Evolutionary conservation across 2,329 filamentous ascomycete species (phyloP).

Genomic region (Hirsutella thompsonii): DNA sequence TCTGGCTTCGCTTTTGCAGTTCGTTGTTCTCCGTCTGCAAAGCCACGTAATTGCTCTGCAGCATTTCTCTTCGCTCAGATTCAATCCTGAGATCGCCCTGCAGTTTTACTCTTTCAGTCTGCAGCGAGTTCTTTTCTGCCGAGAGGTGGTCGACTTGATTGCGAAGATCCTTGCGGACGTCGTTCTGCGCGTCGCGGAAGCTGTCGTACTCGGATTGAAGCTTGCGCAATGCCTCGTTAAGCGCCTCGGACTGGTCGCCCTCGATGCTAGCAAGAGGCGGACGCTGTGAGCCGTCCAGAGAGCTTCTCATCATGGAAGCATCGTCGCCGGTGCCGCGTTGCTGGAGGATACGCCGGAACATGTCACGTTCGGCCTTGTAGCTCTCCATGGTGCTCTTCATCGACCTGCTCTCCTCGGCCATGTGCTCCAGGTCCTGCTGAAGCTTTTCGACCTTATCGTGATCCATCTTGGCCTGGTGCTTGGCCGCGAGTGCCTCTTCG

Average conservation of each 20-base stretch:
- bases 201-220: conserved; percentile 82
- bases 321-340: conserved; percentile 53
- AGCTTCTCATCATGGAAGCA: conserved; percentile 58
- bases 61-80: conserved; percentile 74
- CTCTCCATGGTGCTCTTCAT: conserved; percentile 78
- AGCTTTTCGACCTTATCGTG: conserved; percentile 63
- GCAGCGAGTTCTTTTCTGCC: conserved; percentile 67
- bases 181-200: conserved; percentile 73
- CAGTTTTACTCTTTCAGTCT: conserved; percentile 68
- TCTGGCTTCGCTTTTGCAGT: conserved; percentile 69
- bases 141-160: conserved; percentile 74
- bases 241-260: conserved; percentile 43
- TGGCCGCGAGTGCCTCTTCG: conserved; percentile 62
- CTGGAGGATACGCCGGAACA: conserved; percentile 90
- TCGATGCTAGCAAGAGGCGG: conserved; percentile 47
- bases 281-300: conserved; percentile 43
- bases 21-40: conserved; percentile 76
- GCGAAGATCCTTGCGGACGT: conserved; percentile 70
- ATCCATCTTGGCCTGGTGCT: conserved; percentile 48
- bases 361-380: conserved; percentile 90
- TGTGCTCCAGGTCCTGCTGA: conserved; percentile 56
- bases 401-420: conserved; percentile 74
- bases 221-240: conserved; percentile 70
- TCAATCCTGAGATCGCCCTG: conserved; percentile 73
- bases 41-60: conserved; percentile 76